Conservation (phyloP, 495 filamentous ascomycete genomes). For the Penicillium mononematosum region DNA sequence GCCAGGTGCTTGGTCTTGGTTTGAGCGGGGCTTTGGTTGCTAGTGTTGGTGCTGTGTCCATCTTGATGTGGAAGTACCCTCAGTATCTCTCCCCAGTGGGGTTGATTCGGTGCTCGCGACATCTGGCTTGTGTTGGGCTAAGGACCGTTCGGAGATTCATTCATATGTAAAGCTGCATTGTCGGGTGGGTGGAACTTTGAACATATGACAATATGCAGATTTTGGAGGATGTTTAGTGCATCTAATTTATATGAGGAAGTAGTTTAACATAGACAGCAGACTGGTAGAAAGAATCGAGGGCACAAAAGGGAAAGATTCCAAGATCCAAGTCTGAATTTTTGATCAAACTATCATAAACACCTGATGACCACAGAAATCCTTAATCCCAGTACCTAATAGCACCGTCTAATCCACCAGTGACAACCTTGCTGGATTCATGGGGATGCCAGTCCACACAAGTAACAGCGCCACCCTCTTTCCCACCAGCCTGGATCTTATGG, state of each 20-base stretch:
- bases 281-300: not conserved
- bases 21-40: conserved; percentile 31
- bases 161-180: not conserved
- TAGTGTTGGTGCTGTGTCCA: conserved; percentile 24
- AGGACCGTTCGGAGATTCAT: conserved; percentile 1
- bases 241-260: not conserved
- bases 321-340: not conserved
- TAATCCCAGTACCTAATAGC: conserved; percentile 95
- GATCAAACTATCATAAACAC: conserved; percentile 4
- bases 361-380: not conserved
- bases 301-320: not conserved
- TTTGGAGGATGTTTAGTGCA: not conserved
- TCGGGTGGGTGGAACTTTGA: not conserved
- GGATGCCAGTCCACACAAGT: conserved; percentile 89
- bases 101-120: conserved; percentile 9
- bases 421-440: conserved; percentile 91
- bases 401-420: conserved; percentile 85
- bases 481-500: conserved; percentile 82
- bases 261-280: not conserved
- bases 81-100: conserved; percentile 18
- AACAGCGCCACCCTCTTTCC: conserved; percentile 62
- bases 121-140: conserved; percentile 12
- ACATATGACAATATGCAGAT: conserved; percentile 1
- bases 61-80: conserved; percentile 37
- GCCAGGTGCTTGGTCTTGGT: conserved; percentile 50